Base-by-base conservation (phyloP, 257 asterid genomes). In the Misopates orontium region DNA sequence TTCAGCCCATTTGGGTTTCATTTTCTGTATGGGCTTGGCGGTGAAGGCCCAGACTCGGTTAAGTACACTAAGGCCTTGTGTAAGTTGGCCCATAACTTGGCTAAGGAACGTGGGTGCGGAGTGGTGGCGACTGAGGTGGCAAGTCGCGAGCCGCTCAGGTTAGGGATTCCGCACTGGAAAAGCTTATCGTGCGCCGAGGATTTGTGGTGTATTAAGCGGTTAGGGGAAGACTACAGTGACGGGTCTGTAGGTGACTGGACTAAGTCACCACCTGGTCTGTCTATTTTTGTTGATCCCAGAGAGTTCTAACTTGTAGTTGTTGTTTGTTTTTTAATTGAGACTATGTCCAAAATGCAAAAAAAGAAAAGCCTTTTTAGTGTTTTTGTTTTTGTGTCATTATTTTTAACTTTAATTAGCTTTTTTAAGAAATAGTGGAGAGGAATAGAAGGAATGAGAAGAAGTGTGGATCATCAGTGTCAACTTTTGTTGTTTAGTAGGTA, bases 71-170 rank as follows among this genome's bases (percentile, higher is more conserved):
- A 51, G 70, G 80, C 83, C 14, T 66, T 88, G 0, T 91, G 96
- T 52, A 78, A 75, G 9, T 25, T 44, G 67, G 95, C 96, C n/a
- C 96, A 88, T 18, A 88, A 91, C 56, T 0, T 91, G 65, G 98
- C 91, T 0, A 79, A 79, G 66, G 87, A 83, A 0, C 54, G 72
- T 8, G 87, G 84, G 18, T 86, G 95, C 5, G 91, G 85, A 1
- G 98, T 91, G 75, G 96, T 91, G 82, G 98, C 90, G 4, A 87
- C 98, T 10, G 98, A 91, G 82, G 96, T 91, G 49, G 91, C 90
- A 0, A 49, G 67, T 0, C 9, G 58, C 6, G 96, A 88, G 16
- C 96, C 94, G 81, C 89, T 91, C 66, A 79, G 62, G 76, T 40
- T 64, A 21, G 95, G 88, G 8, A 82, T 88, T 2, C 96, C 98